phyloP scores from a whole-genome alignment of 1,284 basidiomycete species.

The Boletus sp. region DNA sequence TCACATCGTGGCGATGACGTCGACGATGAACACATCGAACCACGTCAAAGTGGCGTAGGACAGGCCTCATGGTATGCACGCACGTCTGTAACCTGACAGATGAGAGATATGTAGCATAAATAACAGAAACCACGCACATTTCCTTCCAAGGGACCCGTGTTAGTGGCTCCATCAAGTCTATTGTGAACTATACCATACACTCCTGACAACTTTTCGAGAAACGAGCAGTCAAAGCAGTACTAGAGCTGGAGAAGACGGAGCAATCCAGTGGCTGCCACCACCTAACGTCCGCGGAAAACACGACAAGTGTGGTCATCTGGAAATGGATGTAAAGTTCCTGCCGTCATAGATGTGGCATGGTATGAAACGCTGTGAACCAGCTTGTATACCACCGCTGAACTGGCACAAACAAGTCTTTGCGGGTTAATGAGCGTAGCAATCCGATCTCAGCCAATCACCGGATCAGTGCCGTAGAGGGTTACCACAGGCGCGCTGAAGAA shows the following conservation, averaged over 20 bases:
- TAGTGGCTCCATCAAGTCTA: neutral
- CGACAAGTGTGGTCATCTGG: too few relatives aligned
- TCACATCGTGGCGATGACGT: slow-evolving; percentile 2
- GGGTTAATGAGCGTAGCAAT: neutral
- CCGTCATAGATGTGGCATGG: neutral
- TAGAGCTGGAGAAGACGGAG: too few relatives aligned
- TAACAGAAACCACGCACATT: neutral
- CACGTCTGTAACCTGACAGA: neutral
- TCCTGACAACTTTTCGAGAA: neutral
- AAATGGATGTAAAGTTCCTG: too few relatives aligned
- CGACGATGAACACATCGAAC: neutral
- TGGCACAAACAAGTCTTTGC: too few relatives aligned
- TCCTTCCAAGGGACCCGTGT: neutral
- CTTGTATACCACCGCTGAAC: too few relatives aligned
- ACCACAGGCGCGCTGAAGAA: too few relatives aligned
- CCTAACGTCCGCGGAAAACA: neutral
- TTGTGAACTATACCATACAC: neutral
- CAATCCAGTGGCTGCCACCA: neutral
- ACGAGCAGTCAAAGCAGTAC: neutral
- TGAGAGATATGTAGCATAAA: neutral
- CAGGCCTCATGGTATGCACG: neutral
- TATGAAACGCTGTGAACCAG: neutral
- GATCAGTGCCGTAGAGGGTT: neutral
- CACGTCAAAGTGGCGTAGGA: neutral
- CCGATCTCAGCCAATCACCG: neutral